Evolutionary conservation across 495 filamentous ascomycete species (phyloP).

Genomic region (Aspergillus incahuasiensis): DNA sequence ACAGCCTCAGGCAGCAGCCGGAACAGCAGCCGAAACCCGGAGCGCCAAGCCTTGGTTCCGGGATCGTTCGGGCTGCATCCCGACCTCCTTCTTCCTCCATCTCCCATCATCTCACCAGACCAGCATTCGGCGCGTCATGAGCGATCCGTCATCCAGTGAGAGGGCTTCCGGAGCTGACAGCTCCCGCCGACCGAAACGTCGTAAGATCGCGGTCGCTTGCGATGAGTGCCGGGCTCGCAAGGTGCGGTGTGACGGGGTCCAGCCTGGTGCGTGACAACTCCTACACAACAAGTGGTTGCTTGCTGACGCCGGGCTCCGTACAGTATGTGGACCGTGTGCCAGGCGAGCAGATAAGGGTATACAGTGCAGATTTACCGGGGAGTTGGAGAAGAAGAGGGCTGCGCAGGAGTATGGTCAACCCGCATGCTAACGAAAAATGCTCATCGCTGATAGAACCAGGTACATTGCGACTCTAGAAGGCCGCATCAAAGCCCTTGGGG

Average conservation of each 20-base stretch:
- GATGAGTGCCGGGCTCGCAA: constrained; percentile 36
- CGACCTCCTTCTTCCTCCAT: background rate
- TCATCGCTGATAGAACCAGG: background rate
- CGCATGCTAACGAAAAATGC: too few relatives aligned
- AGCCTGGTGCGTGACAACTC: constrained; percentile 26
- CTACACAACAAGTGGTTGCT: constrained; percentile 5
- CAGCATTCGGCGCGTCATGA: background rate
- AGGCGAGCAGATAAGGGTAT: constrained; percentile 18
- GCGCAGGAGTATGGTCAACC: background rate
- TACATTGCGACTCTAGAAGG: background rate
- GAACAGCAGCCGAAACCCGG: background rate
- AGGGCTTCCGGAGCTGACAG: background rate
- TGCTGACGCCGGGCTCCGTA: background rate
- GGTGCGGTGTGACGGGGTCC: constrained; percentile 35
- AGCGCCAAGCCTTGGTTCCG: background rate
- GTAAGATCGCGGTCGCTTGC: constrained; percentile 35
- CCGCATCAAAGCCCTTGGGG: background rate
- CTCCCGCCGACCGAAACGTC: constrained; percentile 20
- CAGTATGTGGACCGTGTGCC: constrained; percentile 37
- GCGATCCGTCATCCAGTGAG: background rate
- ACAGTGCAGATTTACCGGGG: constrained; percentile 31
- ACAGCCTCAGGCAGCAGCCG: background rate
- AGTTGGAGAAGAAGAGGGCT: constrained; percentile 31
- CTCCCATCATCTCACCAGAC: background rate
- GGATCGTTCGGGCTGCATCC: background rate